phyloP scores from a whole-genome alignment of 177 flowering plant species.

The Vitis hybrid region DNA sequence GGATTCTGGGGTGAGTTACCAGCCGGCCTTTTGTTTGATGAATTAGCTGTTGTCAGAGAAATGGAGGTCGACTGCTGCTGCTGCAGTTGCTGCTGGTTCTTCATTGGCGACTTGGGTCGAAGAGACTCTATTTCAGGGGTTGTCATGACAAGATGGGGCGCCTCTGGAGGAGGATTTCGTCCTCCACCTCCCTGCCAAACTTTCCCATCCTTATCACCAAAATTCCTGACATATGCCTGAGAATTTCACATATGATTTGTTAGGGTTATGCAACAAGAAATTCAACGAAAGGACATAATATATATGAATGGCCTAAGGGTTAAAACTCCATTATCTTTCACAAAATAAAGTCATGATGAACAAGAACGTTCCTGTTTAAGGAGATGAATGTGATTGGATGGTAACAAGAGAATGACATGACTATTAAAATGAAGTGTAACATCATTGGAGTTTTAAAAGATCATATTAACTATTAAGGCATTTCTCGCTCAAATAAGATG shows the following conservation, averaged over 20 bases:
- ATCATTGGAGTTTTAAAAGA: no score
- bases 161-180: slow-evolving; percentile 94
- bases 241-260: neutral
- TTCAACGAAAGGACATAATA: no score
- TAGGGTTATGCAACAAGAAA: neutral
- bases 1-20: slow-evolving; percentile 71
- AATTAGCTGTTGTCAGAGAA: slow-evolving; percentile 49
- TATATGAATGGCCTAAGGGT: neutral
- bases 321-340: no score
- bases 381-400: no score
- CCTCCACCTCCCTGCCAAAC: slow-evolving; percentile 98
- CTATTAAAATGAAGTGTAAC: no score
- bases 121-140: slow-evolving; percentile 93
- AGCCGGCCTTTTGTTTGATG: slow-evolving; percentile 58
- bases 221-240: slow-evolving; percentile 76
- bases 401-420: no score
- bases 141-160: slow-evolving; percentile 92
- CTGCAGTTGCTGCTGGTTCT: slow-evolving; percentile 80
- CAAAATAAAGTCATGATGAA: no score
- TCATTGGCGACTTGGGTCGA: slow-evolving; percentile 97
- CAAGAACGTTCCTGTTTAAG: no score
- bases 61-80: slow-evolving; percentile 60
- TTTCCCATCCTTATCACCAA: slow-evolving; percentile 92
- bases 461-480: no score
- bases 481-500: no score